Percentiles rank a stretch among this genome's conserved stretches.
Evolutionary conservation across 352 stramenopile genomes (phyloP).

Genomic region (Aphanomyces invadans): DNA sequence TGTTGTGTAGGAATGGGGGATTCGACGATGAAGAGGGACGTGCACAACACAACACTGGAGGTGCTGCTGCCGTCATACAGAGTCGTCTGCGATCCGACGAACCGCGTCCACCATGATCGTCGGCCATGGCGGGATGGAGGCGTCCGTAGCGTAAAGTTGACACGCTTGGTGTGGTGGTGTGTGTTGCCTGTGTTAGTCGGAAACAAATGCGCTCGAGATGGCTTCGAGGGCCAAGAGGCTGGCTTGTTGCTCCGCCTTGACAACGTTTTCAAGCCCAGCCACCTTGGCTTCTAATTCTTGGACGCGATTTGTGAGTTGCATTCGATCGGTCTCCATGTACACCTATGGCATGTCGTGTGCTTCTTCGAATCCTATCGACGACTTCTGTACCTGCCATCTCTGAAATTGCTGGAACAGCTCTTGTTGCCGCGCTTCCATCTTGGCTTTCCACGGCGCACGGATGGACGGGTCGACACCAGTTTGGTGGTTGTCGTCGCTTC

Average conservation of each 20-base stretch:
- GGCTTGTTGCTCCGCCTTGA: slow-evolving; percentile 62
- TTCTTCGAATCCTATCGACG: neutral
- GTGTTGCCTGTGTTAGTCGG: too few relatives aligned
- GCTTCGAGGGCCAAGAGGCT: slow-evolving; percentile 57
- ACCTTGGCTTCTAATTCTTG: slow-evolving; percentile 46
- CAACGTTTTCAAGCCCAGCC: slow-evolving; percentile 40
- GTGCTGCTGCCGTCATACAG: too few relatives aligned
- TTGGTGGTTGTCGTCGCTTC: too few relatives aligned
- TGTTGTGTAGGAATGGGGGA: too few relatives aligned
- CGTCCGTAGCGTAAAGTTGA: too few relatives aligned
- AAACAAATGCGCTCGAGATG: slow-evolving; percentile 58
- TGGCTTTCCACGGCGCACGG: slow-evolving; percentile 14
- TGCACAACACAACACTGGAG: too few relatives aligned
- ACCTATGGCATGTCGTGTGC: slow-evolving; percentile 26
- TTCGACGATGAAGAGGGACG: too few relatives aligned
- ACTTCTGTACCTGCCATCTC: neutral
- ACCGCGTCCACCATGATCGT: too few relatives aligned
- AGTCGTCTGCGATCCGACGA: too few relatives aligned
- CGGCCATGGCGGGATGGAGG: too few relatives aligned
- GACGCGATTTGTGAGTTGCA: slow-evolving; percentile 47
- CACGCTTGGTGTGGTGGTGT: too few relatives aligned
- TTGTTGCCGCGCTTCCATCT: slow-evolving; percentile 4
- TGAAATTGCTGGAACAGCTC: slow-evolving; percentile 11
- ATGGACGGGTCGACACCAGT: too few relatives aligned
- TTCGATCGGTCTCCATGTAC: slow-evolving; percentile 40